Evolutionary conservation across 2,329 filamentous ascomycete genomes (phyloP), one percentile per base, ranked within the genome.

Genomic region (Fusarium multiceps): DNA sequence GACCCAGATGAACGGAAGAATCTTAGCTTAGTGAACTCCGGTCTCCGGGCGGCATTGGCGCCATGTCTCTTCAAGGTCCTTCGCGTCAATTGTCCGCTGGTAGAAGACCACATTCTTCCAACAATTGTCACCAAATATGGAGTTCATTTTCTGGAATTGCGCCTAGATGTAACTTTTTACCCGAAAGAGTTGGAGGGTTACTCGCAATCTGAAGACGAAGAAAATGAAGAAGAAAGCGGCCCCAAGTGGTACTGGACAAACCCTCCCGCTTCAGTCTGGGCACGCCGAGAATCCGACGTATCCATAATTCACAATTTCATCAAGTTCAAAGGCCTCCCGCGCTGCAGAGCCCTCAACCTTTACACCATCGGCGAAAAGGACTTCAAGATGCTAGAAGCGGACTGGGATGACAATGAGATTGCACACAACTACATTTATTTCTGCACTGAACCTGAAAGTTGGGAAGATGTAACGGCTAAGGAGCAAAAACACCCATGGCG

Each of bases 261-360:
- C 0, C 55, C 40, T 8, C 66, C 65, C 0, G 46, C 45, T 4
- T 69, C 65, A n/a, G 65, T 66, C 16, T 65, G 65, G 65, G 55
- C 59, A 2, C 37, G 50, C n/a, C 21, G 41, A 25, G 40, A 21
- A 25, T 7, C 23, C n/a, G 51, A 66, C 12, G 23, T 23, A 11
- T 18, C 21, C 8, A 13, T 21, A 6, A 12, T 69, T 0, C 53
- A 57, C 7, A 20, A 66, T 18, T 34, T 69, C 5, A 25, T 55
- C 12, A 42, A 18, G 4, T 62, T 37, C 42, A 65, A 57, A 28
- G 23, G 12, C 3, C 25, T 66, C 2, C 60, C 65, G 0, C 37
- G 25, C 4, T 66, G 66, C 25, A 54, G 25, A 2, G 10, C 11
- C 13, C 48, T 69, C 7, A 51, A 32, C 0, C 12, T 69, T 4